phyloP scores from a whole-genome alignment of 2,329 filamentous ascomycete genomes.

The Dactylellina sp. region DNA sequence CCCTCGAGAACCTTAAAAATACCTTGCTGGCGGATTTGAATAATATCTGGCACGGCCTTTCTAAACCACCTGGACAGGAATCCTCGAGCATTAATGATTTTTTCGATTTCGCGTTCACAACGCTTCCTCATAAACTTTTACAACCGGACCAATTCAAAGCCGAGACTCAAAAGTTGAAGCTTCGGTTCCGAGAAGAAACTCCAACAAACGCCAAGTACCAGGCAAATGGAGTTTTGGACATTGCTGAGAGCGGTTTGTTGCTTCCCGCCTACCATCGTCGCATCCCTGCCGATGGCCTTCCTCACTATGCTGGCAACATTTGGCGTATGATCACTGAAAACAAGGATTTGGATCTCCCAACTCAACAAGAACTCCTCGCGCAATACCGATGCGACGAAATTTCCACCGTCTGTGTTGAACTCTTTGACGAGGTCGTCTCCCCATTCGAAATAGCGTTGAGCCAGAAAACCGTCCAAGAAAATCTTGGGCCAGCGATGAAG shows the following conservation, averaged over 20 bases:
- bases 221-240: constrained; percentile 39
- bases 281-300: constrained; percentile 97
- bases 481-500: constrained; percentile 80
- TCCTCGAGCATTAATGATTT: constrained; percentile 92
- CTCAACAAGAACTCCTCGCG: constrained; percentile 94
- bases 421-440: constrained; percentile 82
- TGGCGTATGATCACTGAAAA: constrained; percentile 99
- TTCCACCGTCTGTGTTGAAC: constrained; percentile 83
- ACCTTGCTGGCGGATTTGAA: constrained; percentile 90
- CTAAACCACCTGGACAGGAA: constrained; percentile 90
- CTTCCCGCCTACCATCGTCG: constrained; percentile 93
- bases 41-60: constrained; percentile 91
- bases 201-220: constrained; percentile 70
- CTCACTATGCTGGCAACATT: constrained; percentile 89
- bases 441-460: constrained; percentile 83
- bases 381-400: constrained; percentile 99
- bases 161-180: constrained; percentile 82
- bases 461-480: constrained; percentile 79
- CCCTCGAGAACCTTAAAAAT: constrained; percentile 86
- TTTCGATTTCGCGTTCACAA: constrained; percentile 97
- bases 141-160: constrained; percentile 89
- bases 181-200: constrained; percentile 84
- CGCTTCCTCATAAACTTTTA: constrained; percentile 94
- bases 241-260: constrained; percentile 73
- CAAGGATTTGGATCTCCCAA: constrained; percentile 95